A percentile compares a stretch with the other conserved stretches of the same genome.
Evolutionary conservation across 139 green algal genomes (phyloP).

Genomic region (Closterium sp.): DNA sequence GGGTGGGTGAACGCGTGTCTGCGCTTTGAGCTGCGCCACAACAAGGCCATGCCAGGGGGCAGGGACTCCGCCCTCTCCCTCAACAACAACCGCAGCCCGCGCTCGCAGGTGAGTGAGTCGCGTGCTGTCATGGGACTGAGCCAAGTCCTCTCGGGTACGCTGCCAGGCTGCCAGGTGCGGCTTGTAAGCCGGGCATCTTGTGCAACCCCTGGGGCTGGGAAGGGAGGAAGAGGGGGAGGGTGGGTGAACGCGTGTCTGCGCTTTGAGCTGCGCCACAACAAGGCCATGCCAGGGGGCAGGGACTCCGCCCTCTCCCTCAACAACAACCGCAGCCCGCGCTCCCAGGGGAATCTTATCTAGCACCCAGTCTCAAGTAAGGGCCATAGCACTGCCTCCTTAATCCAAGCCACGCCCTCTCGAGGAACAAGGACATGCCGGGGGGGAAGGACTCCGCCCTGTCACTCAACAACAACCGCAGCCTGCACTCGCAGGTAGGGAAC

Average conservation of each 20-base stretch:
- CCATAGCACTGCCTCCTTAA: background rate
- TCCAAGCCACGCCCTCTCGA: background rate
- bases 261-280: constrained; percentile 39
- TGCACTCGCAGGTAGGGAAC: constrained; percentile 29
- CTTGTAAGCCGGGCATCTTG: background rate
- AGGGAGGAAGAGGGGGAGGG: too few species aligned
- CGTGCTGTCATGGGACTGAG: too few species aligned
- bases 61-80: constrained; percentile 31
- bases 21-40: constrained; percentile 37
- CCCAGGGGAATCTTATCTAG: constrained; percentile 18
- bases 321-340: constrained; percentile 21
- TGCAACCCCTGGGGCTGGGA: too few species aligned
- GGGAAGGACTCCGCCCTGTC: background rate
- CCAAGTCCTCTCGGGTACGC: too few species aligned
- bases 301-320: constrained; percentile 33
- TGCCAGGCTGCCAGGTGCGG: too few species aligned
- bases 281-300: background rate
- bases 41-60: background rate
- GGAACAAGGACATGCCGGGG: background rate
- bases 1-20: constrained; percentile 56
- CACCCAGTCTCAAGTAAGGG: too few species aligned
- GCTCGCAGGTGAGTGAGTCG: constrained; percentile 37
- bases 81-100: constrained; percentile 20
- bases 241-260: constrained; percentile 54
- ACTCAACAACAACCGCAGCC: constrained; percentile 1